Evolutionary conservation across 305 asterid species (phyloP).

Genomic region (Fraxinus sp.): DNA sequence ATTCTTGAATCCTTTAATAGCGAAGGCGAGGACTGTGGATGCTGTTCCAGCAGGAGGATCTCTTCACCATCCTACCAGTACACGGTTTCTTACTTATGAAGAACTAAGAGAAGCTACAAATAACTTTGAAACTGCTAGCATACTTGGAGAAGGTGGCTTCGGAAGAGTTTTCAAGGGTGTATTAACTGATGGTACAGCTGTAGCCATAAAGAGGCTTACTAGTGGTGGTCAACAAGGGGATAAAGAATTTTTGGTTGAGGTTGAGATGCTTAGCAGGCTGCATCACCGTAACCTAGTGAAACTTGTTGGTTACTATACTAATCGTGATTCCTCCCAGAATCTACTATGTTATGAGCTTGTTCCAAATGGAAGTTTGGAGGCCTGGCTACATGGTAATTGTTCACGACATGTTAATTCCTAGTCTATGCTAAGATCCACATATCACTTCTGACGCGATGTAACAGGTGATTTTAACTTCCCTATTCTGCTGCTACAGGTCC

Average conservation of each 20-base stretch:
- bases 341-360: slow-evolving; percentile 95
- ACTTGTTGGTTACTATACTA: slow-evolving; percentile 88
- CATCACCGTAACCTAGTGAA: slow-evolving; percentile 96
- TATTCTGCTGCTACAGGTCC: slow-evolving; percentile 57
- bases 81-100: slow-evolving; percentile 76
- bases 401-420: not conserved
- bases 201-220: slow-evolving; percentile 88
- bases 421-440: not conserved
- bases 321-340: slow-evolving; percentile 75
- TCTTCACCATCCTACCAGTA: slow-evolving; percentile 81
- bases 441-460: not conserved
- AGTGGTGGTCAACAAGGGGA: slow-evolving; percentile 96
- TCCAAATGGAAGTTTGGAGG: slow-evolving; percentile 93
- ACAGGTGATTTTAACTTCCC: slow-evolving; percentile 7
- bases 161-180: slow-evolving; percentile 93
- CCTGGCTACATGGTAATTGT: slow-evolving; percentile 94
- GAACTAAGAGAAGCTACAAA: slow-evolving; percentile 89
- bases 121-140: slow-evolving; percentile 69
- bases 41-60: slow-evolving; percentile 61
- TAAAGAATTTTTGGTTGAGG: slow-evolving; percentile 92
- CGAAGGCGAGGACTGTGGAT: slow-evolving; percentile 49
- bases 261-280: slow-evolving; percentile 96
- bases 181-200: slow-evolving; percentile 82
- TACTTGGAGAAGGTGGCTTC: slow-evolving; percentile 97
- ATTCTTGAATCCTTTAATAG: slow-evolving; percentile 32